Percentiles rank a stretch among this genome's conserved stretches.
Conservation (phyloP, 495 filamentous ascomycete genomes). For the Sordaria brevicollis region DNA sequence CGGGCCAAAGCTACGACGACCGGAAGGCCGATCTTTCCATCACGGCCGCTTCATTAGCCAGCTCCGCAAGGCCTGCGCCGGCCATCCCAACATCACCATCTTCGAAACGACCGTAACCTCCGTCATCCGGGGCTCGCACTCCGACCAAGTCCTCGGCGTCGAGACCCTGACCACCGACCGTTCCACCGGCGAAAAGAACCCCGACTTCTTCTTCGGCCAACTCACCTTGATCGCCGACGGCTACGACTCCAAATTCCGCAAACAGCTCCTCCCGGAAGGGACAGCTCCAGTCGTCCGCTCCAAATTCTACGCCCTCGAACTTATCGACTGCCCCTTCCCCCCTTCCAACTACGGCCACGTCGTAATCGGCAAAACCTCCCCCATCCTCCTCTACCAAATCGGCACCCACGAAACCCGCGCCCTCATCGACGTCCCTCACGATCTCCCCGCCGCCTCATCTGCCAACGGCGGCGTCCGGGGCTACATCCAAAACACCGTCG, state of each 20-base stretch:
- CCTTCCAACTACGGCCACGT: constrained; percentile 72
- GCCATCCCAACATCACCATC: constrained; percentile 59
- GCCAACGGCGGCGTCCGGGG: constrained; percentile 70
- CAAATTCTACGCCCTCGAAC: constrained; percentile 86
- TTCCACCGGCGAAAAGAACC: constrained; percentile 44
- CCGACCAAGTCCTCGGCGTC: constrained; percentile 62
- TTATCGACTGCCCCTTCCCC: constrained; percentile 77
- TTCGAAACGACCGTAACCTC: constrained; percentile 61
- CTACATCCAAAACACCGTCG: constrained; percentile 64
- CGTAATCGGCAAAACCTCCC: constrained; percentile 65
- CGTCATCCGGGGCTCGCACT: constrained; percentile 48
- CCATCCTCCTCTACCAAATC: constrained; percentile 93
- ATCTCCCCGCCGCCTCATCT: constrained; percentile 57
- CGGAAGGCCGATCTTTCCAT: constrained; percentile 66
- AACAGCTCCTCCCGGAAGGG: constrained; percentile 49
- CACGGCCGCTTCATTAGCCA: constrained; percentile 77
- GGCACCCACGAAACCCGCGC: constrained; percentile 88
- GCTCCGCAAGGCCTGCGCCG: constrained; percentile 55
- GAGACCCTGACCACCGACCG: constrained; percentile 50
- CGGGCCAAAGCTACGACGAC: constrained; percentile 19
- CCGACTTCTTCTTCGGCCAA: constrained; percentile 67
- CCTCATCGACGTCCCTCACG: constrained; percentile 81
- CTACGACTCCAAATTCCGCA: constrained; percentile 88
- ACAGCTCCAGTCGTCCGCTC: constrained; percentile 58
- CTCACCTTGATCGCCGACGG: constrained; percentile 89